Conservation (phyloP, 345 rosid species). For the Hibiscus syriacus region DNA sequence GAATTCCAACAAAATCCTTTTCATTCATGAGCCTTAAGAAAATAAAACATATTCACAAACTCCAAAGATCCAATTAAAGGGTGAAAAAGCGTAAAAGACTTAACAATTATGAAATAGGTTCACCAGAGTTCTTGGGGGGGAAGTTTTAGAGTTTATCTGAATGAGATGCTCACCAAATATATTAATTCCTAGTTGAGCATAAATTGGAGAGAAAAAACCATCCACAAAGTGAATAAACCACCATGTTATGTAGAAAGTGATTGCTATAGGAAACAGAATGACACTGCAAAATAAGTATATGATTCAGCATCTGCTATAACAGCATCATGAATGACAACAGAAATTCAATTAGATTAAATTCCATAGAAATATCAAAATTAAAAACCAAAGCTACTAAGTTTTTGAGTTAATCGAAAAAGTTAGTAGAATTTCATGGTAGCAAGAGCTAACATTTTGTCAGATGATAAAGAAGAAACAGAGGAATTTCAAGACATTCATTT, state of each 20-base stretch:
- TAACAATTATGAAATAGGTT: neutral
- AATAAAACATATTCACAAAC: neutral
- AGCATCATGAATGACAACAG: conserved; percentile 5
- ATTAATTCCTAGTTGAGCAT: conserved; percentile 86
- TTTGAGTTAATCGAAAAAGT: neutral
- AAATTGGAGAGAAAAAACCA: conserved; percentile 96
- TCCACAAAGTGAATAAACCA: conserved; percentile 99
- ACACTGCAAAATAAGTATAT: conserved; percentile 56
- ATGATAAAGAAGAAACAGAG: neutral
- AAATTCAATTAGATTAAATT: neutral
- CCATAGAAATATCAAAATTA: neutral
- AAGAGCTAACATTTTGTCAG: neutral
- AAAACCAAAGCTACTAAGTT: neutral
- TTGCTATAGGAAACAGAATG: conserved; percentile 85
- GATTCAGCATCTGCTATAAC: conserved; percentile 16
- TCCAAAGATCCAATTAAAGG: neutral
- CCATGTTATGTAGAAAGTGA: conserved; percentile 96
- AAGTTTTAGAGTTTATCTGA: neutral
- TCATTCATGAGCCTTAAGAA: neutral
- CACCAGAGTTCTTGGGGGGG: neutral
- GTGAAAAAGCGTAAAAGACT: neutral
- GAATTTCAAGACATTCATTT: neutral
- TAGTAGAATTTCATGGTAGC: neutral
- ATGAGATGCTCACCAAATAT: conserved; percentile 63
- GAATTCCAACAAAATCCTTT: too few relatives aligned